Conservation (phyloP, 2,329 filamentous ascomycete genomes). For the Raffaelea ambrosiae region DNA sequence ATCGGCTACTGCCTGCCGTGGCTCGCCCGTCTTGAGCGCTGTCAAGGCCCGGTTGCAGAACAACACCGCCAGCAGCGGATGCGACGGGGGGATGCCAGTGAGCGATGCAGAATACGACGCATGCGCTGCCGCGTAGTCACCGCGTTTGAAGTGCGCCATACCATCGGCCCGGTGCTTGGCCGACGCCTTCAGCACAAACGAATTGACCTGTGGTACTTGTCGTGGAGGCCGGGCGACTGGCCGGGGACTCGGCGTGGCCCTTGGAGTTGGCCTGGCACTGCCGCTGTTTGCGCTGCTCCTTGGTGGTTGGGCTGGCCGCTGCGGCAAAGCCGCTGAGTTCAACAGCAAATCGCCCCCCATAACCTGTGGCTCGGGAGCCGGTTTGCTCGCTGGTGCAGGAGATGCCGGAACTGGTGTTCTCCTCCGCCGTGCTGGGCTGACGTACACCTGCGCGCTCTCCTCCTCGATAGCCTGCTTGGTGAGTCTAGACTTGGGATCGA, state of each 20-base stretch:
- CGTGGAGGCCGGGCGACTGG: slow-evolving; percentile 43
- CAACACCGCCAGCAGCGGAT: slow-evolving; percentile 81
- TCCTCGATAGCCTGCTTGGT: slow-evolving; percentile 69
- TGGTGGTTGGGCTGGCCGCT: slow-evolving; percentile 10
- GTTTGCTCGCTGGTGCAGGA: slow-evolving; percentile 9
- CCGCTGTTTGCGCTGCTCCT: slow-evolving; percentile 21
- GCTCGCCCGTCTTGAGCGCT: slow-evolving; percentile 82
- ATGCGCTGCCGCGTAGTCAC: slow-evolving; percentile 84
- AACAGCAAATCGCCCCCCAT: slow-evolving; percentile 58
- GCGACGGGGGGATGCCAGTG: slow-evolving; percentile 61
- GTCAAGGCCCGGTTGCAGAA: slow-evolving; percentile 88
- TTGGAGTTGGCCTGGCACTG: slow-evolving; percentile 26
- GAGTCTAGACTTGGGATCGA: slow-evolving; percentile 50
- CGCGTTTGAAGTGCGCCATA: slow-evolving; percentile 84
- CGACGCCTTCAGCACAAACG: slow-evolving; percentile 63
- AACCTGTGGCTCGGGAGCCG: slow-evolving; percentile 13
- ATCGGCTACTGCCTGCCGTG: slow-evolving; percentile 77
- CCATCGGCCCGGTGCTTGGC: slow-evolving; percentile 72
- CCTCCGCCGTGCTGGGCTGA: slow-evolving; percentile 77
- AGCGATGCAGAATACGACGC: slow-evolving; percentile 73
- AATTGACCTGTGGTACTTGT: slow-evolving; percentile 58
- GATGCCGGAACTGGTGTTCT: slow-evolving; percentile 34
- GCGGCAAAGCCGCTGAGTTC: slow-evolving; percentile 29
- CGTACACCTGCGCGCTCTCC: slow-evolving; percentile 72
- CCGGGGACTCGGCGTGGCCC: slow-evolving; percentile 22